Percentiles rank a stretch among this genome's conserved stretches.
These are phyloP conservation scores for Babesia ovata DNA, from an alignment of 169 alveolate genomes.

Conservation along the genomic window DNA sequence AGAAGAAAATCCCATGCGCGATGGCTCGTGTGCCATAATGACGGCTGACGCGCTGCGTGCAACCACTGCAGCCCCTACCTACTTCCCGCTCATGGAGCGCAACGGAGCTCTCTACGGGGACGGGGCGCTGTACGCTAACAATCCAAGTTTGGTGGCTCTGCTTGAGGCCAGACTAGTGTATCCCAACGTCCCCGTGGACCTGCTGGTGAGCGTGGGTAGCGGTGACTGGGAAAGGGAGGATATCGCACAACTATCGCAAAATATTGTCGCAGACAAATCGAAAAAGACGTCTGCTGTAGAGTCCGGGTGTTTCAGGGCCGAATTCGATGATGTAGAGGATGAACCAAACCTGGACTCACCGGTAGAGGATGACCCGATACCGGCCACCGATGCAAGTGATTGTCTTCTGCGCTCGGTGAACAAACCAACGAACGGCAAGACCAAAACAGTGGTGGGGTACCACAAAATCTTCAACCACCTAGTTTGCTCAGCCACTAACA, in stretches of 20 bases:
- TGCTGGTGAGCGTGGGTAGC: slow-evolving; percentile 83
- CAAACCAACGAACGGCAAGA: neutral
- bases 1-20: neutral
- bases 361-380: neutral
- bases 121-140: slow-evolving; percentile 86
- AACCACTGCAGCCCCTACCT: slow-evolving; percentile 88
- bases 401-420: slow-evolving; percentile 2
- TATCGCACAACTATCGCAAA: neutral
- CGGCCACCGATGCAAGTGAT: slow-evolving; percentile 33
- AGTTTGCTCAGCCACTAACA: slow-evolving; percentile 47
- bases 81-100: slow-evolving; percentile 75
- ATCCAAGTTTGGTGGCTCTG: slow-evolving; percentile 83
- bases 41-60: slow-evolving; percentile 78
- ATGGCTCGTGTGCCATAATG: slow-evolving; percentile 46
- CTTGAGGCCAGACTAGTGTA: slow-evolving; percentile 79
- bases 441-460: slow-evolving; percentile 19
- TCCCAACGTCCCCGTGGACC: slow-evolving; percentile 76
- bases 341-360: neutral
- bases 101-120: slow-evolving; percentile 79
- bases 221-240: slow-evolving; percentile 59
- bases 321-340: neutral
- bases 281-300: neutral
- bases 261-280: neutral
- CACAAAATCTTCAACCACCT: slow-evolving; percentile 55
- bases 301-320: neutral